Evolutionary conservation across 2,329 filamentous ascomycete species (phyloP), one percentile per base, ranked within the genome.

Genomic region (Talaromyces atroroseus): DNA sequence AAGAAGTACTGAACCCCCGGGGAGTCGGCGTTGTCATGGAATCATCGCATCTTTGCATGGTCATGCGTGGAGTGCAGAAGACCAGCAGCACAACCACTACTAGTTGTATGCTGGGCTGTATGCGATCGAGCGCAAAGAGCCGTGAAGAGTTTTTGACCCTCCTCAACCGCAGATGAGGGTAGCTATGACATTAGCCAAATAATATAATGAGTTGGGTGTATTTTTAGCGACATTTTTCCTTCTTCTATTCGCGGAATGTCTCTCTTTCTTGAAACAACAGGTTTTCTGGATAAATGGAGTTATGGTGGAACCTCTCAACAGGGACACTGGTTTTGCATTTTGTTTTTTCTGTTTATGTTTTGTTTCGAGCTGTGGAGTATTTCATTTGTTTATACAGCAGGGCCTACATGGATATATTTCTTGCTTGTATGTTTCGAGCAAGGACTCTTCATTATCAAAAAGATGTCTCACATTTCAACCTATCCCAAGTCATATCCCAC

Each of bases 21-120:
- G 94, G 94, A 48, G 92, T 99, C 1, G 92, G 90, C 20, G 94
- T 99, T 2, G 92, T 99, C 58, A 96, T 99, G 87, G 94, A 99
- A 69, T 95, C 90, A 14, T 92, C 85, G 67, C 94, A 99, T 75
- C 78, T 97, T 48, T 99, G 94, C 79, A 99, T 97, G 92, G 91
- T 96, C 16, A 97, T 96, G 92, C 85, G 94, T 48, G 94, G 94
- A n/a, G 92, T 99, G 10, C 84, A 96, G 71, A 96, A 99, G 80
- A 91, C 90, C 0, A 83, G 81, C 42, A 86, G 89, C 51, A 88
- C 83, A 18, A 97, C 94, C 6, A 94, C 95, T 38, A 99, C 94
- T 18, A 96, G 91, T 77, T 97, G 92, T 71, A 95, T 99, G 75
- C 82, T 97, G n/a, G 94, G 94, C 40, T 92, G 91, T 66, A 95